These are phyloP conservation scores for Melampsora medusae DNA, from an alignment of 1,284 basidiomycete genomes.

Conservation along the genomic window DNA sequence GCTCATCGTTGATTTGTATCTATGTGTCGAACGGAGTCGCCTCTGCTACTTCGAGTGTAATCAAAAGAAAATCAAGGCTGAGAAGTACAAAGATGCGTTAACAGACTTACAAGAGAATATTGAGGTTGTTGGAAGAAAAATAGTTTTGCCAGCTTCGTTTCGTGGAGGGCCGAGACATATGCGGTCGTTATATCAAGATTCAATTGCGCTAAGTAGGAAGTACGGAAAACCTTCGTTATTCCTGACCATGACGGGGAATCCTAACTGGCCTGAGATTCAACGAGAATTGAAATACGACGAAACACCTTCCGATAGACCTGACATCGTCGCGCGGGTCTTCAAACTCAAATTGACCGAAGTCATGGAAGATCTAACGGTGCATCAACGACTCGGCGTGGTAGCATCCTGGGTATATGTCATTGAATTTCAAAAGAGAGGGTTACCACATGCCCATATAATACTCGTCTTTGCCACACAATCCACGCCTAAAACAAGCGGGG, in stretches of 20 bases:
- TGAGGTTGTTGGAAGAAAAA: too few species aligned
- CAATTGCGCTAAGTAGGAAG: too few species aligned
- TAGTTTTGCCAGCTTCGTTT: too few species aligned
- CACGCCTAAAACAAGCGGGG: too few species aligned
- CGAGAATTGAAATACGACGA: neutral
- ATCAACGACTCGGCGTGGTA: neutral
- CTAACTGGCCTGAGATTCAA: conserved; percentile 56
- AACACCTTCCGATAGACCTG: neutral
- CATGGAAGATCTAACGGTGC: neutral
- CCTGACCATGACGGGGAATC: conserved; percentile 57
- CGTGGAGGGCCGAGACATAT: too few species aligned
- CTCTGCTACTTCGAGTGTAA: too few species aligned
- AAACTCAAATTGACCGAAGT: neutral
- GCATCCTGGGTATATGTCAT: neutral
- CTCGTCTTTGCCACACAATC: too few species aligned
- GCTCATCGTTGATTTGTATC: too few species aligned
- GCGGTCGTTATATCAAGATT: conserved; percentile 50
- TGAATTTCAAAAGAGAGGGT: conserved; percentile 24
- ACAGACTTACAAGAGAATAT: too few species aligned
- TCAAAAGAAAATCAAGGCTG: too few species aligned
- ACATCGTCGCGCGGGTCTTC: neutral
- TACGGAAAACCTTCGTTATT: conserved; percentile 37
- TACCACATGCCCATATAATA: neutral
- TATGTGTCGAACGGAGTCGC: too few species aligned
- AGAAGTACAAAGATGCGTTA: too few species aligned